Evolutionary conservation across 768 basidiomycete genomes (phyloP), one percentile per base, ranked within the genome.

Genomic region (Xerocomellus amylosporus): DNA sequence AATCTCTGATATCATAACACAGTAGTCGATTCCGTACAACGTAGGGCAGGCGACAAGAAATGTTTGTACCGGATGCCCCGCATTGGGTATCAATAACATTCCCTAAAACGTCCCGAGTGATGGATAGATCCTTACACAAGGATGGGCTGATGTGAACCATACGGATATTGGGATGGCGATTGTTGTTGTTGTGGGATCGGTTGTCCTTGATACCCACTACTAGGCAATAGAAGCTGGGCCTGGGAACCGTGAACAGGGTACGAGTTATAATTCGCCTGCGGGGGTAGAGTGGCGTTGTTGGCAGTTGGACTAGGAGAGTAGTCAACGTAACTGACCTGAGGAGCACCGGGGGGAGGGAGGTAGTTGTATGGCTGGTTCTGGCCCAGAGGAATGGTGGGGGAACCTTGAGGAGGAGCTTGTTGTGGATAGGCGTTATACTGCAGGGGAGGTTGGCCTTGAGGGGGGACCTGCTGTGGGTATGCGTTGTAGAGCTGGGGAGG

Each of bases 191-290:
- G 49, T 26, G 38, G 36, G 42, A 30, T 26, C 9, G 17, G 49
- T 10, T 50, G 54, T 28, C 36, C 26, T 50, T 56, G 60, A 45
- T 64, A 61, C 26, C 54, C 59, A 30, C 39, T 38, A 30, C 39
- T 38, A 2, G 50, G 51, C 36, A 52, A 22, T 7, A 52, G 54
- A 31, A 49, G 46, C 26, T 46, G 64, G 3, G 33, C 34, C 37
- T 61, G 68, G 19, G 55, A 31, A 19, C 28, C 47, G 14, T 20
- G 13, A 14, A 43, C 31, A 12, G 66, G 68, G n/a, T 64, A 51
- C 12, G 54, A 17, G 30, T 1, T 40, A 51, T 55, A 58, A 26
- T 59, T 61, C 6, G 68, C 53, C 33, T 60, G 67, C 26, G 59
- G 59, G 2, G 67, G 54, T 6, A 42, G 54, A 37, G 55, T 4